Conservation (phyloP, 352 stramenopile species). For the Phytophthora melonis region DNA sequence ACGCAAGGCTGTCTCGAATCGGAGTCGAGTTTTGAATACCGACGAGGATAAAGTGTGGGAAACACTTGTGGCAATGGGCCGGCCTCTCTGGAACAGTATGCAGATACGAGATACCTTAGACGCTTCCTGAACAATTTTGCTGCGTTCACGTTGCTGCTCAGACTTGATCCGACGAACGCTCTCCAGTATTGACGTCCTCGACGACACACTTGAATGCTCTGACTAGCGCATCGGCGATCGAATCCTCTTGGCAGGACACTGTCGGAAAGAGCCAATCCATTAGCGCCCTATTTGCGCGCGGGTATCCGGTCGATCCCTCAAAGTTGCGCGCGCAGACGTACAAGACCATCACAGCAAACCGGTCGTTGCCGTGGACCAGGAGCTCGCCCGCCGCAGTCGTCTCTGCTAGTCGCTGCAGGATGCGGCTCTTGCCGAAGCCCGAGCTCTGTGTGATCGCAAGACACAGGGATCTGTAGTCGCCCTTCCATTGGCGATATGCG, state of each 20-base stretch:
- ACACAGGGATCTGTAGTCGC: neutral
- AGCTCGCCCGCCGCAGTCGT: neutral
- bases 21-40: too few species aligned
- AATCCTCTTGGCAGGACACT: too few species aligned
- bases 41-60: too few species aligned
- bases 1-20: too few species aligned
- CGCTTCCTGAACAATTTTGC: too few species aligned
- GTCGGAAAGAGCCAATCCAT: neutral
- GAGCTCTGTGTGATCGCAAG: conserved; percentile 8
- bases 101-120: too few species aligned
- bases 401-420: neutral
- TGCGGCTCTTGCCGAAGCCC: conserved; percentile 13
- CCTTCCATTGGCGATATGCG: neutral
- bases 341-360: neutral
- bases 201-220: too few species aligned
- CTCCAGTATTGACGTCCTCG: neutral
- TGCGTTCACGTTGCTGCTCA: too few species aligned
- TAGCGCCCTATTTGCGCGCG: neutral
- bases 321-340: neutral
- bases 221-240: too few species aligned
- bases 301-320: neutral
- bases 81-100: too few species aligned
- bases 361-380: too few species aligned
- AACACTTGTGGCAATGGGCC: too few species aligned
- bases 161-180: neutral